Base-by-base conservation (phyloP, 2,329 filamentous ascomycete species). In the Penicillium sp. region DNA sequence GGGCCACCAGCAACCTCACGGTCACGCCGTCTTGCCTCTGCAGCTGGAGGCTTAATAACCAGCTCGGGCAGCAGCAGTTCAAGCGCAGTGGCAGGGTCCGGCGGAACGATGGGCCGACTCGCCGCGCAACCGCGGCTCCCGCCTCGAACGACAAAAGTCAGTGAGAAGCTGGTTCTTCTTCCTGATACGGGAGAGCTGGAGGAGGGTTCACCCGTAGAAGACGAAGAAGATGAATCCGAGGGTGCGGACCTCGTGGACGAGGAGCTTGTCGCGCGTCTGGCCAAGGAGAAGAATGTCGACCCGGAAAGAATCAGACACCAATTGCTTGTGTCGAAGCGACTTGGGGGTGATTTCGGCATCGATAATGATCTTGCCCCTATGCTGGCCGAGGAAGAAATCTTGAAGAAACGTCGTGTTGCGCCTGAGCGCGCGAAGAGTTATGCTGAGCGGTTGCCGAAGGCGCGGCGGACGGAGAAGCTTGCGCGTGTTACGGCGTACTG, bases 401-500 rank as follows among this genome's bases (percentile, higher is more conserved):
- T 77, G 60, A 77, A 86, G 78, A 59, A 81, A 75, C 63, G 69
- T 6, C 65, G 65, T 31, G 53, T 71, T 35, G 61, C 62, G 6
- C 48, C 80, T 75, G 73, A 76, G 46, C 73, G 72, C 48, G 77
- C 89, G 47, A 97, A 95, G 75, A 95, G 87, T 64, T 95, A 95
- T 69, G 93, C 93, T 6, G 93, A 98, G 71, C 80, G 93, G 43
- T 71, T 97, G 53, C 88, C 93, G 39, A 98, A 98, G 70, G 79
- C 85, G 21, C 82, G 91, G 64, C 78, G 93, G 49, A 85, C 87
- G 12, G 88, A 95, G 60, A 93, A 93, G 70, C 75, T 98, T 52
- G 84, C 91, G 29, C 80, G 93, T 53, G 81, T 97, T 48, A 98
- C 93, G 50, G 93, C 93, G 10, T 98, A 97, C 69, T 97, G 91